Percentiles rank a stretch among this genome's conserved stretches.
Conservation (phyloP, 495 filamentous ascomycete species). For the Daldinia bambusicola region DNA sequence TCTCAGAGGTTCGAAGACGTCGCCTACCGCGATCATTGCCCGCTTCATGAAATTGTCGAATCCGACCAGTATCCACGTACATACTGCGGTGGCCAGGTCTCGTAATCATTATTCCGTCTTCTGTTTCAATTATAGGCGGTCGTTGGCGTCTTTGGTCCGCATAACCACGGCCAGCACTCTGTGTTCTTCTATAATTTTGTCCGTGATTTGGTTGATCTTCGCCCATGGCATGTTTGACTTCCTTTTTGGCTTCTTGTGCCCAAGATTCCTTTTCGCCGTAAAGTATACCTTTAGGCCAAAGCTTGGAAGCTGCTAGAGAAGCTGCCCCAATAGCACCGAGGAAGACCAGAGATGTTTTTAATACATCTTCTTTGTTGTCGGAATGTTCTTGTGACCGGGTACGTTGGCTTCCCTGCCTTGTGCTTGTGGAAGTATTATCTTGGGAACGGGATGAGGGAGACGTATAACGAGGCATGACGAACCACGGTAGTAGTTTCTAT, state of each 20-base stretch:
- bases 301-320: conserved; percentile 51
- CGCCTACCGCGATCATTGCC: not conserved
- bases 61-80: conserved; percentile 14
- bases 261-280: conserved; percentile 53
- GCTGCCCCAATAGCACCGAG: conserved; percentile 53
- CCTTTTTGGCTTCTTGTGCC: conserved; percentile 34
- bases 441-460: conserved; percentile 30
- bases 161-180: not conserved
- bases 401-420: not conserved
- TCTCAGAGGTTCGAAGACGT: not conserved
- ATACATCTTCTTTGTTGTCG: conserved; percentile 20
- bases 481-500: not conserved
- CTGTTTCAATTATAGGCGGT: conserved; percentile 4
- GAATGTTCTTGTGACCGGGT: conserved; percentile 15
- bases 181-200: conserved; percentile 8
- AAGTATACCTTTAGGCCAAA: conserved; percentile 54
- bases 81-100: conserved; percentile 12
- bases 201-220: conserved; percentile 2
- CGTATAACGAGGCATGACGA: conserved; percentile 30
- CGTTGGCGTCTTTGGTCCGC: conserved; percentile 7
- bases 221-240: conserved; percentile 24
- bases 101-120: conserved; percentile 16
- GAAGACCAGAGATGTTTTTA: conserved; percentile 51
- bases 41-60: not conserved
- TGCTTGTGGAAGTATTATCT: conserved; percentile 13